phyloP scores from a whole-genome alignment of 768 basidiomycete species.

The Baorangia bicolor region DNA sequence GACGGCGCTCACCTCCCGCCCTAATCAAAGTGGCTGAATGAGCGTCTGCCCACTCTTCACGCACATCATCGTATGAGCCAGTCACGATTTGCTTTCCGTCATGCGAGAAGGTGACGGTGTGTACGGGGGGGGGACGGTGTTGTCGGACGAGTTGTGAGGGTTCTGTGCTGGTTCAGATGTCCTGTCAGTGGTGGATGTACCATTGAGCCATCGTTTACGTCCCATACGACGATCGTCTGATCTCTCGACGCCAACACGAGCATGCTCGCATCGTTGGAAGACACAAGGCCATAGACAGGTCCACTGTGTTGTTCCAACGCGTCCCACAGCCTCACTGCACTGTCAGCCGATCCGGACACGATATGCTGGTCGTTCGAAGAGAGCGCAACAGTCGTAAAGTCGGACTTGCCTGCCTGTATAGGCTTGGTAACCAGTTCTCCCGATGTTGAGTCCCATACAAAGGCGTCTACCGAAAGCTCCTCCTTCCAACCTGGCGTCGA shows the following conservation, averaged over 20 bases:
- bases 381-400: slow-evolving; percentile 24
- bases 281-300: slow-evolving; percentile 27
- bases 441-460: slow-evolving; percentile 28
- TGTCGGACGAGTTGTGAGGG: slow-evolving; percentile 28
- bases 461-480: slow-evolving; percentile 25
- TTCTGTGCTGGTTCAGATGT: slow-evolving; percentile 17
- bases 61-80: slow-evolving; percentile 28
- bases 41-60: slow-evolving; percentile 19
- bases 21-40: slow-evolving; percentile 19
- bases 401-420: slow-evolving; percentile 8
- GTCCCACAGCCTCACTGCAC: slow-evolving; percentile 29
- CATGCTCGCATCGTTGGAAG: slow-evolving; percentile 27
- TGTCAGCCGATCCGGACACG: slow-evolving; percentile 23
- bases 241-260: slow-evolving; percentile 30
- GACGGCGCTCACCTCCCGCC: slow-evolving; percentile 18
- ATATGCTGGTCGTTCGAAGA: slow-evolving; percentile 28
- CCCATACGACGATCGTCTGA: slow-evolving; percentile 29
- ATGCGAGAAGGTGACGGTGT: slow-evolving; percentile 27
- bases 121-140: slow-evolving; percentile 26
- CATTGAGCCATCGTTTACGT: slow-evolving; percentile 14
- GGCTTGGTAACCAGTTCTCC: slow-evolving; percentile 26
- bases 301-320: slow-evolving; percentile 22
- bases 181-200: slow-evolving; percentile 18
- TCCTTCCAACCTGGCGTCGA: slow-evolving; percentile 16
- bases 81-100: slow-evolving; percentile 31